These are phyloP conservation scores for Kluyveromyces lactis DNA, from an alignment of 805 yeast genomes.

Conservation along the genomic window DNA sequence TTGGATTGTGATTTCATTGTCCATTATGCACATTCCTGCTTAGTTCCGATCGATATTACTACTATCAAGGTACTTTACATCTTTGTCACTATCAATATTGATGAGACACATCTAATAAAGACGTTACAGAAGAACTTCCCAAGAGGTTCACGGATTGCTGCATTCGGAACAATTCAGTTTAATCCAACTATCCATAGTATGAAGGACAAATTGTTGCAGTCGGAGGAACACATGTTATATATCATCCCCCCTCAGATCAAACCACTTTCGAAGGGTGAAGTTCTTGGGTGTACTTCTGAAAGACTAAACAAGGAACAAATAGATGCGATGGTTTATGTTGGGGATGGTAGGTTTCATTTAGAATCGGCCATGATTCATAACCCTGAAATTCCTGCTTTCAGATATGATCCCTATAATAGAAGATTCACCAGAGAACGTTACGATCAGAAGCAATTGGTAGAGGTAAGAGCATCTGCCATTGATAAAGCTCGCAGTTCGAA, in stretches of 20 bases:
- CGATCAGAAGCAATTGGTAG: constrained; percentile 75
- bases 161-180: constrained; percentile 94
- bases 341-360: constrained; percentile 93
- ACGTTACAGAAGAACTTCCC: constrained; percentile 68
- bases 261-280: constrained; percentile 94
- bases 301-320: constrained; percentile 54
- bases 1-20: constrained; percentile 90
- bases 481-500: constrained; percentile 47
- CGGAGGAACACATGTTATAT: constrained; percentile 40
- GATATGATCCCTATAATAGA: constrained; percentile 92
- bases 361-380: constrained; percentile 97
- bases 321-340: constrained; percentile 82
- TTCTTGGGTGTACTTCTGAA: constrained; percentile 92
- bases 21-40: constrained; percentile 95
- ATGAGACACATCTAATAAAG: constrained; percentile 69
- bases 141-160: constrained; percentile 59
- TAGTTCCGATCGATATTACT: constrained; percentile 92
- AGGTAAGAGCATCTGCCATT: constrained; percentile 69
- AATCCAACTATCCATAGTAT: constrained; percentile 87
- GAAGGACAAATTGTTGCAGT: constrained; percentile 47
- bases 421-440: constrained; percentile 85
- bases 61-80: constrained; percentile 87
- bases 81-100: constrained; percentile 88
- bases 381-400: constrained; percentile 82
- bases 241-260: constrained; percentile 81